Conservation (phyloP, 495 filamentous ascomycete genomes). For the Glonium stellatum region DNA sequence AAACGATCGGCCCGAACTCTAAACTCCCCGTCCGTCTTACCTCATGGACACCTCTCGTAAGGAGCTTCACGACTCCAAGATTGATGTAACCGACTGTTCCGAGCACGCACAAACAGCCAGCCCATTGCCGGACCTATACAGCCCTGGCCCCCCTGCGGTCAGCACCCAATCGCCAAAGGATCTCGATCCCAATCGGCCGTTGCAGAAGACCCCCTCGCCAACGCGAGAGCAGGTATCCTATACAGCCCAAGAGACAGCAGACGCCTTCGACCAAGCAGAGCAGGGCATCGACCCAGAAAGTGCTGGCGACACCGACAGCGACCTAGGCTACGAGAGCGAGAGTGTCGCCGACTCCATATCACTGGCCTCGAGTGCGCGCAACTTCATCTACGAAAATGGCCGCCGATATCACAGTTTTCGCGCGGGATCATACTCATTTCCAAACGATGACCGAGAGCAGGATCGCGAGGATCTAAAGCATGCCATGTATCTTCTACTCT, state of each 20-base stretch:
- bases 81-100: not conserved
- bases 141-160: too few relatives aligned
- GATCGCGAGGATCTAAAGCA: conserved; percentile 44
- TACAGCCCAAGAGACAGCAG: conserved; percentile 1
- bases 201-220: not conserved
- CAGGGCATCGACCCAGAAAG: conserved; percentile 2
- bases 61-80: conserved; percentile 2
- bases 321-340: not conserved
- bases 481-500: conserved; percentile 45
- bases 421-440: conserved; percentile 3
- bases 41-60: not conserved
- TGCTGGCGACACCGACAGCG: not conserved
- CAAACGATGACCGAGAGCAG: conserved; percentile 25
- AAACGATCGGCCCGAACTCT: not conserved
- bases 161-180: not conserved
- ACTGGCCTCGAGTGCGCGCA: conserved; percentile 32
- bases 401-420: conserved; percentile 21
- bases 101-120: not conserved
- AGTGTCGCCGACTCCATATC: not conserved
- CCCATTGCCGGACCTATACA: not conserved
- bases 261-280: conserved; percentile 3
- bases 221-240: not conserved
- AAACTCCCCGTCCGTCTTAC: not conserved
- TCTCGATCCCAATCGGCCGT: not conserved
- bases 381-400: conserved; percentile 33